Evolutionary conservation across 164 flowering plant genomes (phyloP).

Genomic region (Litsea cubeba): DNA sequence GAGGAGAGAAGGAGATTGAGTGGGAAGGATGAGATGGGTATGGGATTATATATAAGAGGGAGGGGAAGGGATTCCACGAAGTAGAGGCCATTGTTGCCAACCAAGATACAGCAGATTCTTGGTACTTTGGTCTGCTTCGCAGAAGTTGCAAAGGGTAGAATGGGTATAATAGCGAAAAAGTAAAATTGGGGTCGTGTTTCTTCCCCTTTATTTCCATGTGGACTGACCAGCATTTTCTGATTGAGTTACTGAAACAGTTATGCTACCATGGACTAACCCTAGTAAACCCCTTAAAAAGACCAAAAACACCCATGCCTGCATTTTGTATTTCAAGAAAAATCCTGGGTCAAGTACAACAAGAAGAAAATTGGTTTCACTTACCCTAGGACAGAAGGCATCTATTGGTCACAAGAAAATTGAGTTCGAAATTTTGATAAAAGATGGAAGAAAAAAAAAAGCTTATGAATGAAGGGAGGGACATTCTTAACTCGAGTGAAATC

Average conservation of each 20-base stretch:
- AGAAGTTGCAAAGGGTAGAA: neutral
- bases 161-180: neutral
- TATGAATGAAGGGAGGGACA: neutral
- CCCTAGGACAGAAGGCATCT: too few relatives aligned
- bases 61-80: neutral
- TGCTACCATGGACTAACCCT: too few relatives aligned
- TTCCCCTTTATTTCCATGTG: neutral
- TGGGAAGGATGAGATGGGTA: neutral
- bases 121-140: neutral
- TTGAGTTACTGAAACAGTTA: neutral
- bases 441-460: neutral
- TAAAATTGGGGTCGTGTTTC: neutral
- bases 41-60: neutral
- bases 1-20: neutral
- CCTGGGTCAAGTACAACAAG: neutral
- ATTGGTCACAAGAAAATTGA: too few relatives aligned
- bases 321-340: too few relatives aligned
- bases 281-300: neutral
- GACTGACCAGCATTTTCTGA: neutral
- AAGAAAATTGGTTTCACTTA: too few relatives aligned
- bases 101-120: neutral
- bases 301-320: too few relatives aligned
- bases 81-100: neutral
- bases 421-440: too few relatives aligned
- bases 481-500: too few relatives aligned